These are phyloP conservation scores for Sporothrix pallida DNA, from an alignment of 2,329 filamentous ascomycete genomes.

Conservation along the genomic window DNA sequence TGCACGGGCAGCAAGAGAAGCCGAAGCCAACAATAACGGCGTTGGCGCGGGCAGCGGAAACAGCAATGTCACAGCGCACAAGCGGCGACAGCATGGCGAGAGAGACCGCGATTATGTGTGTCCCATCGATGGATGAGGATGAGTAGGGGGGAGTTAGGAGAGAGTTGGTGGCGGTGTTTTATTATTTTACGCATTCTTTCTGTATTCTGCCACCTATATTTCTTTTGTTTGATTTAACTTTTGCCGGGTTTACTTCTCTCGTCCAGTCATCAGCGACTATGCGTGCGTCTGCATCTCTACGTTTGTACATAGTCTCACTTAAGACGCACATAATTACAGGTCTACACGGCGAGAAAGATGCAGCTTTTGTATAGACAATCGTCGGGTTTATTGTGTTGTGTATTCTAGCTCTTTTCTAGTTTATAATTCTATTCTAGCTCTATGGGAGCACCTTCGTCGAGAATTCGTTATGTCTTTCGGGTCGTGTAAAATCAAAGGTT, in stretches of 20 bases:
- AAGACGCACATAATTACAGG: background rate
- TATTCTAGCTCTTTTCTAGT: slow-evolving; percentile 19
- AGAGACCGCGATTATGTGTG: slow-evolving; percentile 59
- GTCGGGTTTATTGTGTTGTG: background rate
- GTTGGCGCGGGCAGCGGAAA: background rate
- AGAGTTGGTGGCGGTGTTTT: background rate
- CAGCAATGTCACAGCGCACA: slow-evolving; percentile 13
- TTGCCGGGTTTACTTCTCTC: background rate
- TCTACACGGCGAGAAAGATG: background rate
- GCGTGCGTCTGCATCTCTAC: background rate
- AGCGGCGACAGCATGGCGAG: slow-evolving; percentile 25
- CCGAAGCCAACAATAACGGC: slow-evolving; percentile 2
- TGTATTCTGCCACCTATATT: background rate
- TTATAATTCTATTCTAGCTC: slow-evolving; percentile 24
- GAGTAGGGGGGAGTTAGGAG: background rate
- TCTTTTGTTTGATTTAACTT: slow-evolving; percentile 1
- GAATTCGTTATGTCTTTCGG: slow-evolving; percentile 4
- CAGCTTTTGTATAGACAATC: background rate
- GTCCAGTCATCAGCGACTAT: background rate
- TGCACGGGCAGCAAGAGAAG: slow-evolving; percentile 47
- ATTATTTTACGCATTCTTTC: background rate
- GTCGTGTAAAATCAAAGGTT: background rate
- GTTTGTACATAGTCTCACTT: slow-evolving; percentile 3
- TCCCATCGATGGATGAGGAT: slow-evolving; percentile 59
- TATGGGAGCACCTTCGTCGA: background rate